Conservation (phyloP, 1,139 yeast genomes). For the Spencermartinsiella ligniputridi region DNA sequence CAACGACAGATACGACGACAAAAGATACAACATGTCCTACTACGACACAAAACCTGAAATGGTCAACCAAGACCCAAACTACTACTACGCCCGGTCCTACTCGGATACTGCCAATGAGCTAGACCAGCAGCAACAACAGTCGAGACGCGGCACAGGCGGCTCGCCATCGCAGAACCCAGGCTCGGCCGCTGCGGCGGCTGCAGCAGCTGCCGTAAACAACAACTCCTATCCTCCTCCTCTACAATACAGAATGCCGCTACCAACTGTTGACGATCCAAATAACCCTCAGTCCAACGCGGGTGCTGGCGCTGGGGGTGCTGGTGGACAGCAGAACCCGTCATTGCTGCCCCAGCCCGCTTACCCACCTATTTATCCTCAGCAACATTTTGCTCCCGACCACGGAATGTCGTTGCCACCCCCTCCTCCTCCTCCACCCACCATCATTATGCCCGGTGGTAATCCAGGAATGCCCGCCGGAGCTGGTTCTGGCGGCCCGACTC, state of each 20-base stretch:
- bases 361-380: slow-evolving; percentile 14
- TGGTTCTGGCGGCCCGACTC: not conserved
- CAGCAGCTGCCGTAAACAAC: not conserved
- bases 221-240: slow-evolving; percentile 4
- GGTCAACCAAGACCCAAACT: not conserved
- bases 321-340: slow-evolving; percentile 1
- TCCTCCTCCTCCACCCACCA: slow-evolving; percentile 4
- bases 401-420: slow-evolving; percentile 2
- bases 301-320: not conserved
- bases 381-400: slow-evolving; percentile 2
- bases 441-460: slow-evolving; percentile 3
- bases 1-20: slow-evolving; percentile 16
- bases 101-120: not conserved
- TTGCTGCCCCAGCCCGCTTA: slow-evolving; percentile 15
- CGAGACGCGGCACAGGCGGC: not conserved
- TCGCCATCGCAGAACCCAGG: not conserved
- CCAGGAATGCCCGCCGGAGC: not conserved
- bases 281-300: slow-evolving; percentile 4
- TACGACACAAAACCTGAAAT: slow-evolving; percentile 1
- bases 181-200: slow-evolving; percentile 5
- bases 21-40: slow-evolving; percentile 3
- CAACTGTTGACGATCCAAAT: slow-evolving; percentile 7
- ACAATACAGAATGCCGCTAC: slow-evolving; percentile 4
- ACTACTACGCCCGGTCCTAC: slow-evolving; percentile 2
- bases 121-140: slow-evolving; percentile 5